Evolutionary conservation across 2,329 filamentous ascomycete genomes (phyloP), one percentile per base, ranked within the genome.

Genomic region (Xylaria sp.): DNA sequence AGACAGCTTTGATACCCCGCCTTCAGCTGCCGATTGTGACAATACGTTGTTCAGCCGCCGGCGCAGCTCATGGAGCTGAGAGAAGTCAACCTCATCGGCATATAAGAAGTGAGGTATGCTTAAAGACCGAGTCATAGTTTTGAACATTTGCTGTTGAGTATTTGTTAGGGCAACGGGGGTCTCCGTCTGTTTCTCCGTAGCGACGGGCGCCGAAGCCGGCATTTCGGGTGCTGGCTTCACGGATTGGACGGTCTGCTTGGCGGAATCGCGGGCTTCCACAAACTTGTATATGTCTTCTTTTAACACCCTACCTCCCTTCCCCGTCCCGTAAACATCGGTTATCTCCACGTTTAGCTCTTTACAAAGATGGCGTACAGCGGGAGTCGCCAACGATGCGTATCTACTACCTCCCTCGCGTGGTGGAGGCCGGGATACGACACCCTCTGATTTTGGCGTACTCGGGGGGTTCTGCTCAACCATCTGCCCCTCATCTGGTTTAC

Each of bases 21-120:
- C 72, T 34, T 76, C 74, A 54, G 83, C 74, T 86, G 84, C 67
- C 19, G 82, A 74, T 56, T 78, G 76, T 48, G 80, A 75, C 12
- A 91, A 83, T n/a, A 85, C 83, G 72, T 82, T 85, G 81, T 97
- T 97, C 66, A 98, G 86, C 56, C 89, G 90, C 70, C 85, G 84
- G 55, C 96, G 92, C 61, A 98, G 85, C 57, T 87, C 81, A 67
- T 89, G 89, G 4, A 99, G 86, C 47, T 86, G 84, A 51, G 92
- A 90, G 79, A 98, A 91, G 82, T 97, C 92, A 58, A 97, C 85
- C 78, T 95, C 93, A 80, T 97, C 94, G 47, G 93, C 92, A 82
- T 97, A 99, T 69, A 98, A 88, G 82, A 99, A 98, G 81, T 98
- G 96, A 0, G 96, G 96, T 75, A 98, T 98, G 59, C 82, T 88